These are phyloP conservation scores for Hypholoma sublateritium DNA, from an alignment of 768 basidiomycete genomes.

Conservation along the genomic window DNA sequence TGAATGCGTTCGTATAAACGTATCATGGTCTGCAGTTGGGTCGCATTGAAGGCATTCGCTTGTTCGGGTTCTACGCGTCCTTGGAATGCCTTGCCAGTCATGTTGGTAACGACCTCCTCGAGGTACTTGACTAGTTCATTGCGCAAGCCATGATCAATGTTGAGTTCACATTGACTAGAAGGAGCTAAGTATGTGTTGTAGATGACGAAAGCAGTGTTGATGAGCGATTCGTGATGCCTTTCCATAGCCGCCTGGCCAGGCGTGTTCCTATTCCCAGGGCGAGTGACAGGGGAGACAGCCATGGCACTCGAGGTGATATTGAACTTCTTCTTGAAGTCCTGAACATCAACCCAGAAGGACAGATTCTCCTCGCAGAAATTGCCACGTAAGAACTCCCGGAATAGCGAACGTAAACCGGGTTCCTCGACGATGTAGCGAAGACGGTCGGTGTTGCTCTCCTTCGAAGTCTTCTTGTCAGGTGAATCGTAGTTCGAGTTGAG, in stretches of 20 bases:
- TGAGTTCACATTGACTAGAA: conserved; percentile 92
- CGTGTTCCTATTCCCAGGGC: conserved; percentile 45
- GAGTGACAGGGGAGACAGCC: conserved; percentile 44
- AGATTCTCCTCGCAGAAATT: conserved; percentile 99
- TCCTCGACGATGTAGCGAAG: conserved; percentile 92
- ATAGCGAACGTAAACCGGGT: conserved; percentile 81
- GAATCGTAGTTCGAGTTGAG: conserved; percentile 56
- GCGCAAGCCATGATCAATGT: conserved; percentile 96
- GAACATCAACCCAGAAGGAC: conserved; percentile 95
- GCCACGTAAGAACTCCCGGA: conserved; percentile 90
- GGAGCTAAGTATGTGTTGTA: conserved; percentile 96
- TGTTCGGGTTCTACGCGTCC: conserved; percentile 83
- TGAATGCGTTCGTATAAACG: conserved; percentile 95
- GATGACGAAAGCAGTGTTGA: conserved; percentile 91
- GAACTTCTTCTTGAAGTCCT: conserved; percentile 96
- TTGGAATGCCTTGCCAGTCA: conserved; percentile 76
- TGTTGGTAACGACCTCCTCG: conserved; percentile 79
- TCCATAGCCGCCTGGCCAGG: conserved; percentile 92
- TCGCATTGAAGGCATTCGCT: conserved; percentile 85
- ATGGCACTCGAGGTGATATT: conserved; percentile 92
- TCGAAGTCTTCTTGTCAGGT: conserved; percentile 54
- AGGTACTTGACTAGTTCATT: conserved; percentile 94
- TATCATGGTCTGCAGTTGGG: conserved; percentile 93
- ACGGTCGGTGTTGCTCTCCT: conserved; percentile 92
- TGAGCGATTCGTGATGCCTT: conserved; percentile 91